Evolutionary conservation across 2,329 filamentous ascomycete species (phyloP).

Genomic region (Corynespora cassiicola): DNA sequence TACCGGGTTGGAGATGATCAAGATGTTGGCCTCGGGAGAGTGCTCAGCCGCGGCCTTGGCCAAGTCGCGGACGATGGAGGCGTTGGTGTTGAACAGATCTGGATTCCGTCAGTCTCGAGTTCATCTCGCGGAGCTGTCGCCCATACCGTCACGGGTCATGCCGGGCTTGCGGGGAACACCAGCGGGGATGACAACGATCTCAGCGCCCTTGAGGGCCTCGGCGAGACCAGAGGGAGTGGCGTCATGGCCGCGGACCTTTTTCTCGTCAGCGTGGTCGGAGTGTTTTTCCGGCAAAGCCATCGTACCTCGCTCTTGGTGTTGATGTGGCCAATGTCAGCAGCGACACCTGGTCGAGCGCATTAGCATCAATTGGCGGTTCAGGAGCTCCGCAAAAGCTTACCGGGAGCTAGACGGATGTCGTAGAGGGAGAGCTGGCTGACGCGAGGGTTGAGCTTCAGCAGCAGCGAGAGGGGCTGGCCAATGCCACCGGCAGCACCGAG

Average conservation of each 20-base stretch:
- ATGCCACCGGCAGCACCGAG: conserved; percentile 98
- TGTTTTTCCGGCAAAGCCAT: conserved; percentile 9
- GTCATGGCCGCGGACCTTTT: conserved; percentile 83
- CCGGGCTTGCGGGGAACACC: conserved; percentile 99
- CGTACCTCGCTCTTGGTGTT: conserved; percentile 89
- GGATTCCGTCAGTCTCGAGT: conserved; percentile 16
- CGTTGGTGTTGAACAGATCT: conserved; percentile 99
- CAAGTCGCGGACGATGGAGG: conserved; percentile 97
- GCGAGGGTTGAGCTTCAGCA: conserved; percentile 97
- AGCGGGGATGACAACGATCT: conserved; percentile 96
- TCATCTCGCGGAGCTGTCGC: neutral
- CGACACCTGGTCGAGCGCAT: conserved; percentile 73
- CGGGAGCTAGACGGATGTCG: conserved; percentile 93
- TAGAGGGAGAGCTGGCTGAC: conserved; percentile 95
- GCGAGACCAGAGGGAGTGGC: conserved; percentile 77
- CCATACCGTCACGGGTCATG: conserved; percentile 91
- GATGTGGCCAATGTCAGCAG: conserved; percentile 97
- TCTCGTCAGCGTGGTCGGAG: conserved; percentile 24
- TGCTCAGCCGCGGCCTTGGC: conserved; percentile 92
- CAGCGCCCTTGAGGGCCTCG: conserved; percentile 81
- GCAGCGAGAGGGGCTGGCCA: conserved; percentile 95
- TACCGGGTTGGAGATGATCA: conserved; percentile 97
- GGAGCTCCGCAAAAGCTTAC: conserved; percentile 60
- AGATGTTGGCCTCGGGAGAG: conserved; percentile 89
- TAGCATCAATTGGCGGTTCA: conserved; percentile 10